These are phyloP conservation scores for Cephaloascus fragrans DNA, from an alignment of 805 yeast species.

Conservation along the genomic window DNA sequence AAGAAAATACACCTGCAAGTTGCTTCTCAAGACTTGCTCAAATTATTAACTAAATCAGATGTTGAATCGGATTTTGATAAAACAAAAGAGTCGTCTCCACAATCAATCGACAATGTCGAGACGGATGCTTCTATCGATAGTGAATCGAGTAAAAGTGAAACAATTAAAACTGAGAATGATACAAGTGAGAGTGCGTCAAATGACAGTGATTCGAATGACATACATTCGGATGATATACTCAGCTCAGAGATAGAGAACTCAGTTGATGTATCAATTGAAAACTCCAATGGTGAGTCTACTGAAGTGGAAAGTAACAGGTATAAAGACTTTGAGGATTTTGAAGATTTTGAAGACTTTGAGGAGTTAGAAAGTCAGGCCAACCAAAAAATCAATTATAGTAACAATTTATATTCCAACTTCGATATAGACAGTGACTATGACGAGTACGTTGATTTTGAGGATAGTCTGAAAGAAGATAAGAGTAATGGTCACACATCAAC, in stretches of 20 bases:
- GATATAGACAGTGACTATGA: constrained; percentile 29
- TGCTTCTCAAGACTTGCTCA: constrained; percentile 1
- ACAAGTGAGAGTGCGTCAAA: no score
- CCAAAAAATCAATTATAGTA: constrained; percentile 17
- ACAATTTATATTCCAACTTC: constrained; percentile 8
- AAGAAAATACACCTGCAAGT: not conserved
- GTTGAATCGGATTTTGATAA: constrained; percentile 11
- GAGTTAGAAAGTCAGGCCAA: constrained; percentile 20
- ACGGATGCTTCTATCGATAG: no score
- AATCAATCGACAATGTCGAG: not conserved
- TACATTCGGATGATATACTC: no score
- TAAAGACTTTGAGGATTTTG: constrained; percentile 4
- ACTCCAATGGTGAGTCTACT: no score
- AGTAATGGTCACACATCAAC: constrained; percentile 4
- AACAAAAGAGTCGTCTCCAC: constrained; percentile 1
- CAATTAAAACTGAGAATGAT: no score
- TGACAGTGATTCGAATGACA: no score
- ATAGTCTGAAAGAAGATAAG: constrained; percentile 4
- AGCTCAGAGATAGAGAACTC: no score
- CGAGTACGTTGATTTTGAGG: no score
- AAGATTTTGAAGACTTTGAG: constrained; percentile 9
- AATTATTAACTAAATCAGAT: constrained; percentile 2
- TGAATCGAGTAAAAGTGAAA: no score
- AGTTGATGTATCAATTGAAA: no score
- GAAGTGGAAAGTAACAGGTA: no score